Evolutionary conservation across 495 filamentous ascomycete species (phyloP), one percentile per base, ranked within the genome.

Genomic region (Xylona heveae): DNA sequence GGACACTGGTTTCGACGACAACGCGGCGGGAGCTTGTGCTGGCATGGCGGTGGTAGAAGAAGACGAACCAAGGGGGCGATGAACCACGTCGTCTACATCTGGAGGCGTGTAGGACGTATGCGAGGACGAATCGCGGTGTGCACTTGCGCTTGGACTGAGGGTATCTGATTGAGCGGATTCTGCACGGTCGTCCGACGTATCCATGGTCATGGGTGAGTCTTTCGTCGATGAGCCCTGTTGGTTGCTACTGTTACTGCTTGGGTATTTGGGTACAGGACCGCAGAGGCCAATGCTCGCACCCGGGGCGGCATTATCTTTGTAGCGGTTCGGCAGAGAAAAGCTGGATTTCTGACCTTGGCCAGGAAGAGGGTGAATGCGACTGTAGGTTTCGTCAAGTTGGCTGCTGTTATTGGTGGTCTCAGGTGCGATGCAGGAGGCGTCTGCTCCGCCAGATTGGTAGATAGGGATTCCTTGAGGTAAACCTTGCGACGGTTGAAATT

Each of bases 301-400:
- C n/a, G n/a, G n/a, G n/a, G n/a, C n/a, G n/a, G n/a, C n/a, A n/a
- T n/a, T n/a, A n/a, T n/a, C n/a, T 14, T 33, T 33, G 4, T 8
- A 10, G 12, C 19, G 31, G 31, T 20, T 31, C 13, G 16, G 15
- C n/a, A 31, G 30, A 20, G 20, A 20, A 17, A 31, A 20, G 30
- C n/a, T 8, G 3, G 7, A n/a, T 19, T 12, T 31, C 30, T 5
- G 14, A 2, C 6, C 2, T 5, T 6, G 30, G 30, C 10, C 20
- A 10, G 30, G 13, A 31, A n/a, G 7, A 2, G 14, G 6, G 6
- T 4, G 31, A 3, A 14, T 3, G 25, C 27, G 5, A 6, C 13
- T 7, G 23, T 25, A 25, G 23, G 8, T 13, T 25, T 13, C 13
- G 8, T 25, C 23, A 13, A 13, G 13, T 25, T 25, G 7, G 13